A percentile compares a stretch with the other conserved stretches of the same genome.
Evolutionary conservation across 2,329 filamentous ascomycete species (phyloP).

Genomic region (Neopestalotiopsis sp.): DNA sequence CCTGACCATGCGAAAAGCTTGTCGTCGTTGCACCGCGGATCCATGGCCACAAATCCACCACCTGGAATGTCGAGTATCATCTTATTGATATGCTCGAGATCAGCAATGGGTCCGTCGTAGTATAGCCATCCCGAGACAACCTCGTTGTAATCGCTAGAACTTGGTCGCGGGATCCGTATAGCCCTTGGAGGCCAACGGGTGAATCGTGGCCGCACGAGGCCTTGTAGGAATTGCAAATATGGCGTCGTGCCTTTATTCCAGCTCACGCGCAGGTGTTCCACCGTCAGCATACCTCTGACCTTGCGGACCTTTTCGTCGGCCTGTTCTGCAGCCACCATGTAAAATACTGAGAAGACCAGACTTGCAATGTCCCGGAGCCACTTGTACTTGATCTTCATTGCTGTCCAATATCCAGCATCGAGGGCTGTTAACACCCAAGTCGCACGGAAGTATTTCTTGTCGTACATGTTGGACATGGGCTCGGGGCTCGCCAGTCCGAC

Average conservation of each 20-base stretch:
- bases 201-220: constrained; percentile 76
- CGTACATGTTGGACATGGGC: constrained; percentile 92
- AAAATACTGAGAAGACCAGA: constrained; percentile 86
- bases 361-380: constrained; percentile 84
- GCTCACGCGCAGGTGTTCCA: constrained; percentile 88
- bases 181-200: constrained; percentile 82
- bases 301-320: constrained; percentile 97
- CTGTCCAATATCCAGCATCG: constrained; percentile 97
- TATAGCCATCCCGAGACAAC: constrained; percentile 90
- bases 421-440: constrained; percentile 96
- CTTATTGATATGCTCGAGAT: constrained; percentile 76
- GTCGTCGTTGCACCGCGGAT: constrained; percentile 92
- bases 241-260: constrained; percentile 96
- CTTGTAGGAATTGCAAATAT: constrained; percentile 77
- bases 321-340: constrained; percentile 89
- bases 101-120: constrained; percentile 84
- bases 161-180: constrained; percentile 83
- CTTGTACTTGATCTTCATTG: constrained; percentile 84
- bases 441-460: constrained; percentile 88
- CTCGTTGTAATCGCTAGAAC: constrained; percentile 80
- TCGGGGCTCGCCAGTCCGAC: constrained; percentile 91
- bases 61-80: constrained; percentile 90
- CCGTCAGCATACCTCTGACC: constrained; percentile 82
- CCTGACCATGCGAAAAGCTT: constrained; percentile 92
- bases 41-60: constrained; percentile 96